A percentile compares a stretch with the other conserved stretches of the same genome.
Conservation (phyloP, 345 rosid species). For the Cardamine occulta region DNA sequence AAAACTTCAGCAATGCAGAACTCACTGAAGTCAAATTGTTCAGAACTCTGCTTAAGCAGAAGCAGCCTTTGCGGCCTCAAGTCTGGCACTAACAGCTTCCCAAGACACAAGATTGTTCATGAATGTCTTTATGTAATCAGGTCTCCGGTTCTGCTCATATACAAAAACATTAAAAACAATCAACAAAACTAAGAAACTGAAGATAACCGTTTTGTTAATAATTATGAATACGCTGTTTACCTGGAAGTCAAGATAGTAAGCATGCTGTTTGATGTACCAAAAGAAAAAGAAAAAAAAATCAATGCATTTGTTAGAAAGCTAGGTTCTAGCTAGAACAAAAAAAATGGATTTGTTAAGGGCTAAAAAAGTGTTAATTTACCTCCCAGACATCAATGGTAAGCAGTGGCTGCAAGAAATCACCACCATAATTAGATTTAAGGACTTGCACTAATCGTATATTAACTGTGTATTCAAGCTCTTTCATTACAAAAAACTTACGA, state of each 20-base stretch:
- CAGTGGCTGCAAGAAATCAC: conserved; percentile 74
- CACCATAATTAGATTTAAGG: conserved; percentile 15
- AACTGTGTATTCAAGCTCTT: background rate
- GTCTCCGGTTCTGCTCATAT: conserved; percentile 64
- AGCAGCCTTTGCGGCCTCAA: conserved; percentile 66
- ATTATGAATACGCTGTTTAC: conserved; percentile 45
- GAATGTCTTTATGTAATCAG: conserved; percentile 72
- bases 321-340: background rate
- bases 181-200: background rate
- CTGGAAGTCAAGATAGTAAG: conserved; percentile 94
- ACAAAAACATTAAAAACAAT: background rate
- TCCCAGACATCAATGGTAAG: conserved; percentile 97
- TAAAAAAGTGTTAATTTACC: conserved; percentile 52
- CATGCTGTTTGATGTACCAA: conserved; percentile 63
- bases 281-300: background rate
- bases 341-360: background rate
- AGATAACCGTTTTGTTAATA: background rate
- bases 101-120: conserved; percentile 87
- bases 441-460: background rate
- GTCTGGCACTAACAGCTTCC: conserved; percentile 81
- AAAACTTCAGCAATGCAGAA: conserved; percentile 51
- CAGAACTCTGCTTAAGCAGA: conserved; percentile 48
- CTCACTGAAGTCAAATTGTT: conserved; percentile 20
- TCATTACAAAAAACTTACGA: conserved; percentile 52
- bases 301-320: background rate